phyloP scores from a whole-genome alignment of 2,329 filamentous ascomycete genomes.

The Colletotrichum plurivorum region DNA sequence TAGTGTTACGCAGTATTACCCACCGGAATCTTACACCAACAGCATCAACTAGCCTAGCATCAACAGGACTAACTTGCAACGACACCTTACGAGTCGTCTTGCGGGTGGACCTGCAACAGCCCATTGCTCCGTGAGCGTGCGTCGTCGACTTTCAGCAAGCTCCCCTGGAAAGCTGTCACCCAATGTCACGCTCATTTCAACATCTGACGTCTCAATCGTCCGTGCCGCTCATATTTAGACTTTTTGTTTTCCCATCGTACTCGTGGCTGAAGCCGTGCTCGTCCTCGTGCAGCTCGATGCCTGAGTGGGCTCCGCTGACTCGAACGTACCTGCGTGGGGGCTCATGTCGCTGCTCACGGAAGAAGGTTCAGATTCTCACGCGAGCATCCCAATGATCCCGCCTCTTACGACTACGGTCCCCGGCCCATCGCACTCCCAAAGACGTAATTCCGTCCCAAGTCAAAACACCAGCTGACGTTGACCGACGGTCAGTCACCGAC shows the following conservation, averaged over 20 bases:
- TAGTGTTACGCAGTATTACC: no score
- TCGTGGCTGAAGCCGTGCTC: background rate
- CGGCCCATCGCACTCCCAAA: constrained; percentile 3
- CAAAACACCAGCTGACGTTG: constrained; percentile 13
- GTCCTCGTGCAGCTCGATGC: background rate
- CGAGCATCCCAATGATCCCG: background rate
- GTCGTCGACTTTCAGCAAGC: background rate
- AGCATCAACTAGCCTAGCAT: no score
- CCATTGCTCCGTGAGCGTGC: background rate
- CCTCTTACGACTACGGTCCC: constrained; percentile 2
- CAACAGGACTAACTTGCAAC: no score
- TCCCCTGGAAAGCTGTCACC: constrained; percentile 1
- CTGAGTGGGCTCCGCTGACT: constrained; percentile 4
- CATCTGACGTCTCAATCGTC: background rate
- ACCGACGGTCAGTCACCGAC: constrained; percentile 2
- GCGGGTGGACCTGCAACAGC: constrained; percentile 5
- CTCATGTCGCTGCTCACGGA: background rate
- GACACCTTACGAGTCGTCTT: constrained; percentile 1
- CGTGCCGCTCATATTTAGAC: background rate
- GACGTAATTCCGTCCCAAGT: constrained; percentile 28
- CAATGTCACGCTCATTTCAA: constrained; percentile 5
- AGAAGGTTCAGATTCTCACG: constrained; percentile 9
- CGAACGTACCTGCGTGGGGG: background rate
- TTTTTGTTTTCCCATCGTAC: no score
- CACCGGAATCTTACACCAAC: no score